Evolutionary conservation across 495 filamentous ascomycete species (phyloP), one percentile per base, ranked within the genome.

Genomic region (Aspergillus diversus): DNA sequence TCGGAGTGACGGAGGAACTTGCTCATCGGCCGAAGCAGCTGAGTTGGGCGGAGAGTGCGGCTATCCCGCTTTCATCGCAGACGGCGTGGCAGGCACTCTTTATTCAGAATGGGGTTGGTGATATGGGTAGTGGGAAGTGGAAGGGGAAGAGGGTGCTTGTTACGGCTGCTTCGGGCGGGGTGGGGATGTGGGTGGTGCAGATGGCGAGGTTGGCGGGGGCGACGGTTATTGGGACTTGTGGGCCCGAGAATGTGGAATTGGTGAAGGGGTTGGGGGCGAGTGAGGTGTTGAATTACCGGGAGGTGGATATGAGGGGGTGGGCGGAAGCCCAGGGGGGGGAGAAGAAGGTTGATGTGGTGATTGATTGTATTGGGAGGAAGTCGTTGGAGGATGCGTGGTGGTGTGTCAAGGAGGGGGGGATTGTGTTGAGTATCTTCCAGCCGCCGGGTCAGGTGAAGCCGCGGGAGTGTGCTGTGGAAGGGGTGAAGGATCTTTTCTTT

Each of bases 141-240:
- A 73, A 65, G 11, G 72, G 67, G 33, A 79, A 78, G 66, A 68
- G 75, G 37, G 67, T 85, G 3, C 72, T 86, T 12, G 72, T 86
- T 33, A 83, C 79, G 7, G 81, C 73, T 49, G 84, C 84, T 13
- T 67, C 80, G 5, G 77, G 85, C 2, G 81, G 82, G 4, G 81
- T 86, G 5, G 86, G 86, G 3, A 74, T 80, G 34, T 87, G 84
- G 86, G 70, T 80, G 13, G 74, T 84, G 59, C 86, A 87, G 71
- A 66, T 89, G 32, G 86, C 83, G 6, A 71, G 63, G 35, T 56
- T 77, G 32, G 72, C 78, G 0, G 81, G 78, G 3, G 72, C 74
- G 7, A 67, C 74, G 39, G 77, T 78, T n/a, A 68, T 86, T 17
- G 76, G 68, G 39, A 77, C 70, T 1, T 73, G 75, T 34, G 77